phyloP scores from a whole-genome alignment of 768 basidiomycete species.

The Tulasnella sp. region DNA sequence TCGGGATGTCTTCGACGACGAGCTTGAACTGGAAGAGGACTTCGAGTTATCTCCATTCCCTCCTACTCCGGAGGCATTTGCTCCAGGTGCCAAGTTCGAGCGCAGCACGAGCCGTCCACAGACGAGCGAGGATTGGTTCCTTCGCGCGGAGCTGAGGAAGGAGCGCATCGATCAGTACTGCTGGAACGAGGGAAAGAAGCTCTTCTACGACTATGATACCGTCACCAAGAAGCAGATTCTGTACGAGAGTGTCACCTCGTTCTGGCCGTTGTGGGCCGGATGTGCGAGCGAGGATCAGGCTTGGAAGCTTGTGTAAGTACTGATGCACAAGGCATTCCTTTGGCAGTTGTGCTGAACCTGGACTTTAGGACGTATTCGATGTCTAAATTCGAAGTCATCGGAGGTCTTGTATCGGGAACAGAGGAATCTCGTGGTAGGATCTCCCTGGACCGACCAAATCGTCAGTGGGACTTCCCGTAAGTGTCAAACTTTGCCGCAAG shows the following conservation, averaged over 20 bases:
- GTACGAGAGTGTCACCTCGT: constrained; percentile 95
- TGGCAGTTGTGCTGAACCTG: constrained; percentile 15
- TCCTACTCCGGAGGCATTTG: constrained; percentile 66
- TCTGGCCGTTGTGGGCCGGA: constrained; percentile 97
- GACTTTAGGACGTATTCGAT: constrained; percentile 63
- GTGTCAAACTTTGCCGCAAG: constrained; percentile 42
- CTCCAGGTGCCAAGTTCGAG: constrained; percentile 52
- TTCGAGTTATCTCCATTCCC: constrained; percentile 92
- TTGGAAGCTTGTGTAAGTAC: constrained; percentile 82
- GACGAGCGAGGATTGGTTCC: constrained; percentile 88
- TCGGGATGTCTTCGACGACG: constrained; percentile 88
- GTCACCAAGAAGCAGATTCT: constrained; percentile 84
- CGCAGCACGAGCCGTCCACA: constrained; percentile 59
- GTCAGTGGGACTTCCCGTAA: constrained; percentile 97
- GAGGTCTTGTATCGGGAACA: constrained; percentile 92
- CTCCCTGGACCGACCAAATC: constrained; percentile 91
- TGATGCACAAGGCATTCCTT: neutral
- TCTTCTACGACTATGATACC: constrained; percentile 97
- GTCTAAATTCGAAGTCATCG: constrained; percentile 93
- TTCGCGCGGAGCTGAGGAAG: constrained; percentile 77
- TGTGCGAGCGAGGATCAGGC: constrained; percentile 95
- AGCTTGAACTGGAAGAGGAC: constrained; percentile 87
- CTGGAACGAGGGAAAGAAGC: constrained; percentile 92
- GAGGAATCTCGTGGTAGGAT: constrained; percentile 95
- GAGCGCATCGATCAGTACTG: constrained; percentile 86